Evolutionary conservation across 805 yeast genomes (phyloP), one percentile per base, ranked within the genome.

Genomic region (Saccharomycopsis selenospora): DNA sequence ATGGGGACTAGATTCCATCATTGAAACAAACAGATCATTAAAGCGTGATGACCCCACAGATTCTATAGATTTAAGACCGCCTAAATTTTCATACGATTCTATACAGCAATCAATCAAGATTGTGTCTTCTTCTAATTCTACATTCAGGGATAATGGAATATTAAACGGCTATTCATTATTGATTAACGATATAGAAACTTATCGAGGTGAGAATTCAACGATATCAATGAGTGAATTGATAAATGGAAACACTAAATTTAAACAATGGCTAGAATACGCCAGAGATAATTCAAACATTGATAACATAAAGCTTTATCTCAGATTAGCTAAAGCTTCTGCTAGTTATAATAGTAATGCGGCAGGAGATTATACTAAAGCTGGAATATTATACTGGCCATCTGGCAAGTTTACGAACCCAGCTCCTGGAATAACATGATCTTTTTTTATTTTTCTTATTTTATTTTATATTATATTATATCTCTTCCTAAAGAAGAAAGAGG

Each of bases 1-100:
- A 48, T 91, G 99, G 99, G 97, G 93, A 48, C 80, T 85, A 58
- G 97, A 95, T 2, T 80, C 96, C 11, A 79, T 91, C 49, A 79
- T 85, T 1, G 96, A 91, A 59, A 86, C 96, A 0, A 75, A 75
- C 23, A 66, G 71, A 3, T 73, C 85, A 2, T 62, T 90, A 40
- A 62, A 79, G 48, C 70, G 97, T 55, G 84, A 84, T 17, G 95
- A 85, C 42, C 56, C 56, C 4, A 43, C 40, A 4, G 48, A 41
- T 14, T 18, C 33, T 4, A 36, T 22, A 7, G 54, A 50, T 11
- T 26, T 47, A n/a, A 36, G 43, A 25, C 54, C 56, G 2, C 56
- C 56, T 10, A 13, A 8, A 3, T 50, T 51, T 22, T n/a, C 20
- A 8, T 27, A 11, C 27, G n/a, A 36, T 40, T 48, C 2, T 52